phyloP scores from a whole-genome alignment of 1,284 basidiomycete species.

The Phellopilus nigrolimitatus region DNA sequence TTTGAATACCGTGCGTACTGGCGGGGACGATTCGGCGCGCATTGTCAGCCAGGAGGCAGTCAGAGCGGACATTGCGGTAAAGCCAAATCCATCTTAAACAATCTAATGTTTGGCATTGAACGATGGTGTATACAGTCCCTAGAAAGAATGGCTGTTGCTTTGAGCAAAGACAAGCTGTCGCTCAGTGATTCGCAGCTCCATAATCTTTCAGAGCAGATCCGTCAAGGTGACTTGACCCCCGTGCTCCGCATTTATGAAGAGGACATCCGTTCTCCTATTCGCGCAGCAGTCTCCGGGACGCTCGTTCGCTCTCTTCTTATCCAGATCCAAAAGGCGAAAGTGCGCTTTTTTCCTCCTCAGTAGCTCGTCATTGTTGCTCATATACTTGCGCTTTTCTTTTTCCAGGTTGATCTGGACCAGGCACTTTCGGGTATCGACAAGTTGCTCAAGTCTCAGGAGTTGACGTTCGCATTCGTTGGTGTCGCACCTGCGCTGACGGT shows the following conservation, averaged over 20 bases:
- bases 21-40: constrained; percentile 60
- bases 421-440: constrained; percentile 86
- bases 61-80: constrained; percentile 71
- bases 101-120: background rate
- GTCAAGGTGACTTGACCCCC: constrained; percentile 81
- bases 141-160: constrained; percentile 86
- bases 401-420: constrained; percentile 86
- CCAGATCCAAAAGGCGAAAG: constrained; percentile 96
- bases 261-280: constrained; percentile 84
- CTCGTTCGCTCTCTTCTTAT: constrained; percentile 86
- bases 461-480: constrained; percentile 97
- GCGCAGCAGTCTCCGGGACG: constrained; percentile 77
- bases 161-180: constrained; percentile 77
- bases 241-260: constrained; percentile 89
- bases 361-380: background rate
- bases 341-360: constrained; percentile 30
- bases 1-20: constrained; percentile 76
- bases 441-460: constrained; percentile 89
- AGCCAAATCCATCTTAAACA: constrained; percentile 23
- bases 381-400: background rate
- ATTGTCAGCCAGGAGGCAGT: constrained; percentile 77
- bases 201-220: constrained; percentile 62
- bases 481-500: constrained; percentile 87
- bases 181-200: constrained; percentile 61
- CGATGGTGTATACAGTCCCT: constrained; percentile 58